A percentile compares a stretch with the other conserved stretches of the same genome.
phyloP scores from a whole-genome alignment of 495 filamentous ascomycete genomes.

The Achaetomiella virescens region DNA sequence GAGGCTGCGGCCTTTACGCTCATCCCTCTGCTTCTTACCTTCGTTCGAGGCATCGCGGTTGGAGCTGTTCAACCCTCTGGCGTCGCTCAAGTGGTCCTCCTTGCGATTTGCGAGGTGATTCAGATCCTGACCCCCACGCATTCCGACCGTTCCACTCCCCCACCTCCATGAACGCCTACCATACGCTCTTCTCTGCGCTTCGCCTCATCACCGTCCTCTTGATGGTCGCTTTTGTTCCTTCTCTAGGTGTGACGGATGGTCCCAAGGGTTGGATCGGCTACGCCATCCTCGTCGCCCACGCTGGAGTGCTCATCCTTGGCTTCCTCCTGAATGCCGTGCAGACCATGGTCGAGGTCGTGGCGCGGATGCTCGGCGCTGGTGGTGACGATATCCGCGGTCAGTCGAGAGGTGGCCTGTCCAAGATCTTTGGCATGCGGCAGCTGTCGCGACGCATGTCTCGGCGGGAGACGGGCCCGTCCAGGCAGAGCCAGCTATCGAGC shows the following conservation, averaged over 20 bases:
- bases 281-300: slow-evolving; percentile 80
- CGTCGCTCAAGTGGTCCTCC: slow-evolving; percentile 81
- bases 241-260: slow-evolving; percentile 65
- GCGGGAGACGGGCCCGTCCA: slow-evolving; percentile 48
- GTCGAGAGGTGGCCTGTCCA: slow-evolving; percentile 79
- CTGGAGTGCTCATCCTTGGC: slow-evolving; percentile 78
- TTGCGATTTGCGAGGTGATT: slow-evolving; percentile 91
- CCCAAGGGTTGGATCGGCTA: slow-evolving; percentile 94
- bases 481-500: slow-evolving; percentile 73
- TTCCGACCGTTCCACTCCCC: slow-evolving; percentile 84
- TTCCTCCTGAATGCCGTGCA: slow-evolving; percentile 91
- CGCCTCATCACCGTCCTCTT: slow-evolving; percentile 75
- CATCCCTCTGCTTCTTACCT: slow-evolving; percentile 74
- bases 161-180: slow-evolving; percentile 97
- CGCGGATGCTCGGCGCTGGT: slow-evolving; percentile 73
- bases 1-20: slow-evolving; percentile 77
- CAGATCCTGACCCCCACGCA: slow-evolving; percentile 81
- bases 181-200: slow-evolving; percentile 73
- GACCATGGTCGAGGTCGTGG: slow-evolving; percentile 79
- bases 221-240: slow-evolving; percentile 81
- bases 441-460: slow-evolving; percentile 69
- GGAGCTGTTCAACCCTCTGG: slow-evolving; percentile 90
- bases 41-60: slow-evolving; percentile 81
- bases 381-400: slow-evolving; percentile 63
- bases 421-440: slow-evolving; percentile 90